A percentile compares a stretch with the other conserved stretches of the same genome.
These are phyloP conservation scores for Lepidium aucheri DNA, from an alignment of 345 rosid genomes.

Conservation along the genomic window DNA sequence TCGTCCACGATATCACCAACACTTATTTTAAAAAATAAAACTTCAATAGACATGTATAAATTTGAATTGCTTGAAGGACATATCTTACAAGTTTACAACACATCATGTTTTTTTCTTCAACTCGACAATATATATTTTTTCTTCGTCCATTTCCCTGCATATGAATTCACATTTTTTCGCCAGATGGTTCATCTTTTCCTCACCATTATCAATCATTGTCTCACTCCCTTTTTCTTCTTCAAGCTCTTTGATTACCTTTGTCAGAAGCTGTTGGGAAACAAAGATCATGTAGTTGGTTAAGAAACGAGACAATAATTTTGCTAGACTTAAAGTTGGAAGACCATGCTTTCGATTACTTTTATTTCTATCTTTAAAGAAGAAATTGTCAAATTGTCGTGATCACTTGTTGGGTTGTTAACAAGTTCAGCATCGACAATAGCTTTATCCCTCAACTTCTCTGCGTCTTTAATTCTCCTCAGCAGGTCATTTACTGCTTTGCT, in stretches of 20 bases:
- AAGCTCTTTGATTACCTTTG: not conserved
- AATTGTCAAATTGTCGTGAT: not conserved
- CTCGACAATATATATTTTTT: not conserved
- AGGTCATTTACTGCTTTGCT: constrained; percentile 6
- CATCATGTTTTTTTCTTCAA: not conserved
- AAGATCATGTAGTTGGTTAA: not conserved
- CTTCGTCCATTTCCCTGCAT: not conserved
- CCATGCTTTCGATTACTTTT: not conserved
- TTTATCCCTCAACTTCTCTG: not conserved
- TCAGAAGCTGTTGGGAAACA: not conserved
- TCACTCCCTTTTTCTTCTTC: not conserved
- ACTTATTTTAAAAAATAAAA: no score
- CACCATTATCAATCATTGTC: not conserved
- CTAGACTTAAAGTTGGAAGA: no score
- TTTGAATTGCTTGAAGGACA: not conserved
- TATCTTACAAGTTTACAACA: not conserved
- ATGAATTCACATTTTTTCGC: not conserved
- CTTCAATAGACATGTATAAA: not conserved
- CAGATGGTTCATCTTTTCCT: not conserved
- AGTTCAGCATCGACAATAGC: not conserved
- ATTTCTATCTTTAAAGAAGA: not conserved
- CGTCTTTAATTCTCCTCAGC: not conserved
- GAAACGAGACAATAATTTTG: not conserved
- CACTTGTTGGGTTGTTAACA: not conserved
- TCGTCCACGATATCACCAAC: no score